Base-by-base conservation (phyloP, 345 rosid species). In the Mercurialis annua region DNA sequence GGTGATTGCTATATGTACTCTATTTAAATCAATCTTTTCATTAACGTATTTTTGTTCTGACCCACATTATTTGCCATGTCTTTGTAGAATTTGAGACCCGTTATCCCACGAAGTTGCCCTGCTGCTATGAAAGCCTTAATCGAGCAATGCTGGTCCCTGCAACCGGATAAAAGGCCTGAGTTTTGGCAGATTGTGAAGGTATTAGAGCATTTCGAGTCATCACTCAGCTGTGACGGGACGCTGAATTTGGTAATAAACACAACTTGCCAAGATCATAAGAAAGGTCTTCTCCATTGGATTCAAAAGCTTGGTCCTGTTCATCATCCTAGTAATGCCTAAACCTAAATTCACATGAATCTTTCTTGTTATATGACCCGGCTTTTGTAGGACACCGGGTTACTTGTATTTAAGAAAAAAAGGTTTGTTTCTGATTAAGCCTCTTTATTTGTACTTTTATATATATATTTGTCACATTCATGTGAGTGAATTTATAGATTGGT, bases 151-250 rank as follows among this genome's bases (percentile, higher is more conserved):
- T 94, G 99, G 99, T 84, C 93, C 3, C 65, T 81, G 76, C 81
- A 88, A 20, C 87, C 99, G 6, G 98, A 87, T 20, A 91, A 89
- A 81, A 85, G 99, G 80, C 99, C 98, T 0, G 98, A 91, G 75
- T 94, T 91, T 79, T 82, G 93, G 90, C 99, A 94, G 81, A 77
- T 94, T 21, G 93, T 94, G 64, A 92, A 87, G 78, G 92, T 88
- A 21, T 78, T 94, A 65, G 97, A 94, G 81, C 86, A 89, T 72
- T 94, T 94, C 48, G 75, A 73, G 48, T 67, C 80, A 33, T 90
- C 98, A 0, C 81, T 85, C 38, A 84, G 83, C n/a, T 74, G 52
- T 29, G 85, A 91, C 34, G 99, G 99, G 34, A 83, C 83, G 46
- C 69, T 95, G 73, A 84, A 78, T 71, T 80, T 86, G 62, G 81